Base-by-base conservation (phyloP, 75 land plant species). In the Ceratopteris richardii region DNA sequence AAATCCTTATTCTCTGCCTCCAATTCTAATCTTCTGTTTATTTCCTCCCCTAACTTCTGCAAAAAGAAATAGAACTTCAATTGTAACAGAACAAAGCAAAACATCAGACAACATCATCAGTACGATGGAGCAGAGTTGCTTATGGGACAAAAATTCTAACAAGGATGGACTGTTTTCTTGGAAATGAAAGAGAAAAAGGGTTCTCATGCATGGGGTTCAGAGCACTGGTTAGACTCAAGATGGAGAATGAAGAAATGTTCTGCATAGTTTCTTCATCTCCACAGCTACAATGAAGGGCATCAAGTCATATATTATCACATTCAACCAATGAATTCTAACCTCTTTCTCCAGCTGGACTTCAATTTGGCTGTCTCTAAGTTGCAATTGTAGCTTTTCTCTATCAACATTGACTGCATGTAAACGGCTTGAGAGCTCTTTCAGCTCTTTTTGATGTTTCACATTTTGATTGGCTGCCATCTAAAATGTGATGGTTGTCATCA, bases 11-110 rank as follows among this genome's bases (percentile, higher is more conserved):
- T 90, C 54, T 95, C 96, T 33, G 70, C 76, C 77, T 95, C 88
- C 53, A 90, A 79, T 62, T 73, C 79, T 42, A 71, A 66, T 54
- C 80, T 86, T 44, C 79, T 66, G 54, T 53, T 59, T 54, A 62
- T 63, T 71, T 95, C 99, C 64, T 89, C 91, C 46, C 83, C 86
- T 58, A 95, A 65, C 63, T 74, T 70, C 61, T 86, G 81, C 25
- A 52, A 46, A 46, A 46, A 46, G 13, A n/a, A 46, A 46, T 17
- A n/a, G 22, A 18, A 46, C 17, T 10, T 40, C 9, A 40, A n/a
- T n/a, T n/a, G n/a, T n/a, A n/a, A n/a, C n/a, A n/a, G n/a, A n/a
- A n/a, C n/a, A n/a, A n/a, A n/a, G n/a, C n/a, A 10, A 40, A 40
- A 40, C 42, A 40, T 40, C 42, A 10, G 42, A 40, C 42, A 40